phyloP scores from a whole-genome alignment of 2,329 filamentous ascomycete species.

The Fonsecaea pugnacius region DNA sequence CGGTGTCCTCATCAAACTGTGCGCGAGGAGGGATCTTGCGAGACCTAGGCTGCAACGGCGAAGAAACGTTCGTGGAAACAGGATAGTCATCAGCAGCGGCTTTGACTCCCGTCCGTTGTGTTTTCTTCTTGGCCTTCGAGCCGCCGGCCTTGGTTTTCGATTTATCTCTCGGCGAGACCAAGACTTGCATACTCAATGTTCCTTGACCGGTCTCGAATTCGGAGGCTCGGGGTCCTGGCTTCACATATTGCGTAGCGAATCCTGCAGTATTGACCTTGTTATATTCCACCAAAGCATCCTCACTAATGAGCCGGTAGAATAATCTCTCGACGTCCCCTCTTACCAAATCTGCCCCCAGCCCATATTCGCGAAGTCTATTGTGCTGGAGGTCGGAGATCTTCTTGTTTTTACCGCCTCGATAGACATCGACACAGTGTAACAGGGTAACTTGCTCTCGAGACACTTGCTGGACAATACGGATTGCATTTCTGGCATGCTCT shows the following conservation, averaged over 20 bases:
- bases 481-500: constrained; percentile 69
- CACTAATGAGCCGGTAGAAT: constrained; percentile 74
- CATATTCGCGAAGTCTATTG: constrained; percentile 63
- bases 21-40: constrained; percentile 43
- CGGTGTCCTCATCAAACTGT: constrained; percentile 32
- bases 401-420: constrained; percentile 71
- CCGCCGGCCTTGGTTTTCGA: constrained; percentile 40
- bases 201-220: constrained; percentile 53
- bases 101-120: constrained; percentile 41
- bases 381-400: constrained; percentile 60
- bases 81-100: constrained; percentile 51
- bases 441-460: constrained; percentile 69
- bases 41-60: constrained; percentile 59
- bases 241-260: constrained; percentile 73
- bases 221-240: constrained; percentile 49
- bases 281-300: constrained; percentile 73
- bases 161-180: constrained; percentile 52
- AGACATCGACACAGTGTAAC: constrained; percentile 79
- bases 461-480: constrained; percentile 68
- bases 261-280: constrained; percentile 65
- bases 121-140: constrained; percentile 41
- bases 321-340: constrained; percentile 80
- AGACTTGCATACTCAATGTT: constrained; percentile 59
- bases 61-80: constrained; percentile 69
- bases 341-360: constrained; percentile 70